Evolutionary conservation across 371 early-diverging fungal genomes (phyloP).

Genomic region (Actinomortierella ambigua): DNA sequence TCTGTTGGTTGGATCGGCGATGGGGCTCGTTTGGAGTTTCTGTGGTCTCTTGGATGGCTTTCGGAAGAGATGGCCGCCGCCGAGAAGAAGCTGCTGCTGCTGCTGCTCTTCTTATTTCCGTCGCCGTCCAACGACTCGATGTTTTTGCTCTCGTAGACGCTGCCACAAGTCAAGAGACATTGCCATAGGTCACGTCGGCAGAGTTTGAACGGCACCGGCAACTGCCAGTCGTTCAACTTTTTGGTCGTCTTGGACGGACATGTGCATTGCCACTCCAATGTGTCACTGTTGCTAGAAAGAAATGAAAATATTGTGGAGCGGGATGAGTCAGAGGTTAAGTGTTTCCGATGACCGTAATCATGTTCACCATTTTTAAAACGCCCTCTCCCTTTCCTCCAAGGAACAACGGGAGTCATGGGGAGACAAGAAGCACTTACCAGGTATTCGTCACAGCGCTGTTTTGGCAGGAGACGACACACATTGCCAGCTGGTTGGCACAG

Average conservation of each 20-base stretch:
- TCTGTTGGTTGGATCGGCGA: neutral
- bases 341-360: too few species aligned
- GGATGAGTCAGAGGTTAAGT: too few species aligned
- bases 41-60: neutral
- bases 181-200: conserved; percentile 19
- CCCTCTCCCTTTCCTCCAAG: too few species aligned
- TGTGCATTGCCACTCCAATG: conserved; percentile 21
- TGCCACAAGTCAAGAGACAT: conserved; percentile 10
- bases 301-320: too few species aligned
- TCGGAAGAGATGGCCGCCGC: too few species aligned
- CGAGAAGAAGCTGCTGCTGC: neutral
- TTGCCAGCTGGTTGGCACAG: conserved; percentile 19
- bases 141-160: neutral
- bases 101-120: neutral
- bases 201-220: conserved; percentile 35
- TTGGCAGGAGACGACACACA: conserved; percentile 26
- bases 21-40: neutral
- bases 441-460: conserved; percentile 4
- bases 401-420: too few species aligned
- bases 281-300: conserved; percentile 14
- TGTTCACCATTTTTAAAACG: too few species aligned
- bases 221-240: conserved; percentile 16
- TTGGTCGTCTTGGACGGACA: conserved; percentile 7
- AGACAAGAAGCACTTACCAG: conserved; percentile 4
- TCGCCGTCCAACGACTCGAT: neutral